Percentiles rank a stretch among this genome's conserved stretches.
Evolutionary conservation across 2,329 filamentous ascomycete species (phyloP).

Genomic region (Coleophoma eucalyptorum): DNA sequence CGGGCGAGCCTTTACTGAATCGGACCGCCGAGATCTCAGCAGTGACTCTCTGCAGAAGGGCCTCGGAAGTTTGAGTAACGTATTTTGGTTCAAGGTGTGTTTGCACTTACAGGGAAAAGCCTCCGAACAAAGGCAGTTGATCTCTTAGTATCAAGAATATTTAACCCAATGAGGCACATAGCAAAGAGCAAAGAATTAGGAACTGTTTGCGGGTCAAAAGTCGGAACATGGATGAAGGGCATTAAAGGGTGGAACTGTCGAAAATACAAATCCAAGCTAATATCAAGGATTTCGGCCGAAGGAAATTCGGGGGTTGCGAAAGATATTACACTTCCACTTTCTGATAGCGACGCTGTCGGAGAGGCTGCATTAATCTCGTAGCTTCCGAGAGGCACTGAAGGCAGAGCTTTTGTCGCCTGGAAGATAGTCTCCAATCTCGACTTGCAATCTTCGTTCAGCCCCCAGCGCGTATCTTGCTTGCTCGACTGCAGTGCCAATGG

Average conservation of each 20-base stretch:
- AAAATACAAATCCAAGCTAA: conserved; percentile 49
- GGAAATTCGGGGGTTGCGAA: conserved; percentile 35
- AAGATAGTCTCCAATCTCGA: conserved; percentile 29
- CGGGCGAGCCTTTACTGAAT: not conserved
- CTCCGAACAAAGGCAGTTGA: conserved; percentile 39
- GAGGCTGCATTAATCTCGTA: conserved; percentile 11
- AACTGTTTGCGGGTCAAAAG: conserved; percentile 45
- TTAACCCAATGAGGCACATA: conserved; percentile 50
- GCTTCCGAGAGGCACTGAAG: conserved; percentile 9
- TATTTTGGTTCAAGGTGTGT: not conserved
- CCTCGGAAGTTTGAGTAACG: not conserved
- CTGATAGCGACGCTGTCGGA: conserved; percentile 19
- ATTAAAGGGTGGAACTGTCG: conserved; percentile 48
- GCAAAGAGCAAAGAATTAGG: conserved; percentile 41
- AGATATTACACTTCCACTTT: conserved; percentile 5
- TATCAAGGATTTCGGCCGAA: conserved; percentile 48
- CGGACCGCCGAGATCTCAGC: not conserved
- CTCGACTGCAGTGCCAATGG: conserved; percentile 16
- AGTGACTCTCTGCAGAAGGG: not conserved
- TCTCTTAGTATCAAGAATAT: conserved; percentile 46
- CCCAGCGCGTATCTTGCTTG: conserved; percentile 28
- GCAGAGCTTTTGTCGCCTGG: conserved; percentile 17
- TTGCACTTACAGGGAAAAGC: conserved; percentile 9
- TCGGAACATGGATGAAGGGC: conserved; percentile 48
- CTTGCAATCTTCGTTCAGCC: conserved; percentile 36